These are phyloP conservation scores for Phytophthora lateralis DNA, from an alignment of 352 stramenopile genomes.

Conservation along the genomic window DNA sequence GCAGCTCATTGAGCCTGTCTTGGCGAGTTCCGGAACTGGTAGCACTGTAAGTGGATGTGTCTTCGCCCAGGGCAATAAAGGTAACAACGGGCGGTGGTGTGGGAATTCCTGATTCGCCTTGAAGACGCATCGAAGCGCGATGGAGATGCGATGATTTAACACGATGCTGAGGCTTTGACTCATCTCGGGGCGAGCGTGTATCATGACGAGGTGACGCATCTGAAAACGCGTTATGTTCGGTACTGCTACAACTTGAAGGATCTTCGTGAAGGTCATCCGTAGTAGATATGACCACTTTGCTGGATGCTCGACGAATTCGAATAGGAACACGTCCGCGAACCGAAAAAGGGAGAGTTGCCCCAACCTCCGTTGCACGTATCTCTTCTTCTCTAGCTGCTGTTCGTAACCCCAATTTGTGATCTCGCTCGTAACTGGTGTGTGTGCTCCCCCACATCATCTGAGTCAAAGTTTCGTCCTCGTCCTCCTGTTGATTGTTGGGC, in stretches of 20 bases:
- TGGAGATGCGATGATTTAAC: background rate
- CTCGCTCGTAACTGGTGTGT: constrained; percentile 18
- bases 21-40: constrained; percentile 16
- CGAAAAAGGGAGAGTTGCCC: constrained; percentile 16
- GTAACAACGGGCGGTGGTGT: constrained; percentile 11
- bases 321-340: constrained; percentile 50
- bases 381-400: constrained; percentile 1
- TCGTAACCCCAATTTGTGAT: background rate
- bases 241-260: constrained; percentile 1
- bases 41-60: background rate
- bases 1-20: constrained; percentile 49
- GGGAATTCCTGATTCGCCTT: background rate
- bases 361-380: background rate
- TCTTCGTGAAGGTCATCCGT: background rate
- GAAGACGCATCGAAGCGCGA: background rate
- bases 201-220: background rate
- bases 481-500: background rate
- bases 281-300: background rate
- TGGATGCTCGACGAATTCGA: constrained; percentile 12
- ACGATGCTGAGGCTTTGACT: background rate
- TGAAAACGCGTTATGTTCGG: background rate
- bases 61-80: constrained; percentile 22
- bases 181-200: background rate
- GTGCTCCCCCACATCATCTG: constrained; percentile 22
- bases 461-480: constrained; percentile 13